Conservation (phyloP, 139 green algal genomes). For the Haematococcus lacustris region DNA sequence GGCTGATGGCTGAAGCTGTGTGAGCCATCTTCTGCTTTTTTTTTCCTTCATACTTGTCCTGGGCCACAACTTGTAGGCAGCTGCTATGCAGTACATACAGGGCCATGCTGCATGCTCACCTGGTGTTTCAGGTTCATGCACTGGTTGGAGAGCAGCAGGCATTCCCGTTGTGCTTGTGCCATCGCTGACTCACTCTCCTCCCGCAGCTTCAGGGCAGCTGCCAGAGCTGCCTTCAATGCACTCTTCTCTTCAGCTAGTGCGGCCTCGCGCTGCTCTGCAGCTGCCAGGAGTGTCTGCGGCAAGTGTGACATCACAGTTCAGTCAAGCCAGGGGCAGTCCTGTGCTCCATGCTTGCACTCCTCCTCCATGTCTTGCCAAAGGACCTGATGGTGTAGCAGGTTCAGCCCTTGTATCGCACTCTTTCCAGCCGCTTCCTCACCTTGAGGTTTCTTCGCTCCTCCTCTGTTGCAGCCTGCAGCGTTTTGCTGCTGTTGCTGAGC, state of each 20-base stretch:
- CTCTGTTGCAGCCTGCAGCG: too few relatives aligned
- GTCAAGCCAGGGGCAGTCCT: too few relatives aligned
- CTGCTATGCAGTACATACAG: not conserved
- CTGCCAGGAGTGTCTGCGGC: not conserved
- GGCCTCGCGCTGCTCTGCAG: not conserved
- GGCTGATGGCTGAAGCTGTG: not conserved
- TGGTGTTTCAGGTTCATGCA: slow-evolving; percentile 29
- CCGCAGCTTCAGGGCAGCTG: not conserved
- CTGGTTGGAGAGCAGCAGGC: slow-evolving; percentile 18
- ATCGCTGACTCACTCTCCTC: not conserved
- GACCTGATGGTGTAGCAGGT: too few relatives aligned
- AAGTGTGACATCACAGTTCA: too few relatives aligned
- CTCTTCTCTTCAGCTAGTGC: not conserved
- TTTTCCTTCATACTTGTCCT: not conserved
- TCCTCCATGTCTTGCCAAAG: too few relatives aligned
- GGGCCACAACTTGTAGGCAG: not conserved
- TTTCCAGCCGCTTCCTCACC: too few relatives aligned
- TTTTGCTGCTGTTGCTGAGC: too few relatives aligned
- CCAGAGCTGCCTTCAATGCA: slow-evolving; percentile 10
- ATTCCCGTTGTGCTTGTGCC: slow-evolving; percentile 14
- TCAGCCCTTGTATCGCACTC: too few relatives aligned
- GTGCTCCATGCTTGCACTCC: too few relatives aligned
- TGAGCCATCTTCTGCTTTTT: not conserved
- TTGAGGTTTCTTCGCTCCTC: too few relatives aligned
- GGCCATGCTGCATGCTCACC: slow-evolving; percentile 8